These are phyloP conservation scores for Physcomitrium patens DNA, from an alignment of 225 moss, liverwort and hornwort genomes.

Conservation along the genomic window DNA sequence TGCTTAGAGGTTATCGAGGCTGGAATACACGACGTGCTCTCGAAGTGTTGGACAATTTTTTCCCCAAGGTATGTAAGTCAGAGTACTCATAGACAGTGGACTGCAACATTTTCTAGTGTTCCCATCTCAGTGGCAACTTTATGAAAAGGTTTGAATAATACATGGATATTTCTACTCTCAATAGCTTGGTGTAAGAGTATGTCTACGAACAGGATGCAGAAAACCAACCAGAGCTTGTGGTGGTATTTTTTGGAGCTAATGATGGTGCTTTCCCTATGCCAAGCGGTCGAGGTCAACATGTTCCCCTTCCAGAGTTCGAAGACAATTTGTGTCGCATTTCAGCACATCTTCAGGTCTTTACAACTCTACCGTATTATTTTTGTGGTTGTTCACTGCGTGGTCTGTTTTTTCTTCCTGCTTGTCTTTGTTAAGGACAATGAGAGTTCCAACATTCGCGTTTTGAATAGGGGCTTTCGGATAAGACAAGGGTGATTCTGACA, in stretches of 20 bases:
- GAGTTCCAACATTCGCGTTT: not conserved
- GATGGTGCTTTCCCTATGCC: conserved; percentile 81
- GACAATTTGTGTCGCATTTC: conserved; percentile 70
- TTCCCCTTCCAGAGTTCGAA: conserved; percentile 84
- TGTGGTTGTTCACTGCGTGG: not conserved
- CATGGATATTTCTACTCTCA: not conserved
- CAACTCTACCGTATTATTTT: not conserved
- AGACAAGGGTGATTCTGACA: conserved; percentile 81
- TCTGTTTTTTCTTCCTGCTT: not conserved
- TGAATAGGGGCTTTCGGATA: conserved; percentile 70
- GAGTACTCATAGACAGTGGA: not conserved
- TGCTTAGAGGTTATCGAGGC: conserved; percentile 84
- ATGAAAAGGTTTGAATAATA: not conserved
- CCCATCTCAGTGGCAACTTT: not conserved
- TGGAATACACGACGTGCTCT: conserved; percentile 94
- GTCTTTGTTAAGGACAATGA: not conserved
- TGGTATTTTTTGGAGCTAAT: conserved; percentile 94
- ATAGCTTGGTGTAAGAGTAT: not conserved
- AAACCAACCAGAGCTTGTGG: conserved; percentile 75
- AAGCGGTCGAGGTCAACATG: conserved; percentile 76
- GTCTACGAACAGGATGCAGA: conserved; percentile 55
- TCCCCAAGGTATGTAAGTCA: conserved; percentile 66
- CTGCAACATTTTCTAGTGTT: not conserved
- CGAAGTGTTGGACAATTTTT: conserved; percentile 54
- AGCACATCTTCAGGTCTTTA: conserved; percentile 66